Percentiles rank a stretch among this genome's conserved stretches.
phyloP scores from a whole-genome alignment of 2,329 filamentous ascomycete species.

The Rhytidhysteron rufulum region DNA sequence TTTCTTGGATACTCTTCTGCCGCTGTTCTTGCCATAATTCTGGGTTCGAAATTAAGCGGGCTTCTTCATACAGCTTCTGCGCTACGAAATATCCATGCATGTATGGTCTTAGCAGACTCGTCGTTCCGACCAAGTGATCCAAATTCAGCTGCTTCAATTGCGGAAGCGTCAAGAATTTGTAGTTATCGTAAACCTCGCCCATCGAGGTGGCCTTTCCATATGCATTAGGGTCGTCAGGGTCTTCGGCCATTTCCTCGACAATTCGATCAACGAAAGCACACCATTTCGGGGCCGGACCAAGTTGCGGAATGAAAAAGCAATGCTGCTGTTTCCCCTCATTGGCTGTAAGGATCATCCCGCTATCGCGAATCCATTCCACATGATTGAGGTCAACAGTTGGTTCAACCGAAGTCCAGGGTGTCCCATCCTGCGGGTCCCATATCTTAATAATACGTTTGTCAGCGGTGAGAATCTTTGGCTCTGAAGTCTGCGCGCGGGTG shows the following conservation, averaged over 20 bases:
- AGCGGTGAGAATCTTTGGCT: conserved; percentile 78
- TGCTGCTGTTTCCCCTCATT: conserved; percentile 96
- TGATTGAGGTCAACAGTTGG: conserved; percentile 92
- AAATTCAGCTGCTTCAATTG: conserved; percentile 84
- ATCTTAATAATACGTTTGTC: conserved; percentile 98
- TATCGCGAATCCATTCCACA: conserved; percentile 87
- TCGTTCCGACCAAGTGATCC: conserved; percentile 85
- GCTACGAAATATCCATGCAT: conserved; percentile 99
- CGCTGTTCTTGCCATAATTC: conserved; percentile 92
- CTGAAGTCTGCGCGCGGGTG: conserved; percentile 60
- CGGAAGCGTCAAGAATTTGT: conserved; percentile 90
- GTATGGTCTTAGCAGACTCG: conserved; percentile 84
- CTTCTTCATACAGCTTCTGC: conserved; percentile 92
- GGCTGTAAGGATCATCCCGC: conserved; percentile 91
- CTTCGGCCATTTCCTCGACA: conserved; percentile 97
- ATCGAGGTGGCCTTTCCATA: conserved; percentile 50
- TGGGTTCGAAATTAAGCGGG: conserved; percentile 85
- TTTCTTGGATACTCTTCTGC: conserved; percentile 85
- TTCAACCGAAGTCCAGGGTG: conserved; percentile 93
- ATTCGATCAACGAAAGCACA: conserved; percentile 96
- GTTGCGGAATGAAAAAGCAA: conserved; percentile 88
- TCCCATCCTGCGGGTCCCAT: conserved; percentile 79
- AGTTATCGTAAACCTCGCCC: conserved; percentile 93
- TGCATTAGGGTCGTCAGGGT: conserved; percentile 59
- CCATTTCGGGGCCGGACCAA: conserved; percentile 92